Base-by-base conservation (phyloP, 345 rosid genomes). In the Murraya paniculata region DNA sequence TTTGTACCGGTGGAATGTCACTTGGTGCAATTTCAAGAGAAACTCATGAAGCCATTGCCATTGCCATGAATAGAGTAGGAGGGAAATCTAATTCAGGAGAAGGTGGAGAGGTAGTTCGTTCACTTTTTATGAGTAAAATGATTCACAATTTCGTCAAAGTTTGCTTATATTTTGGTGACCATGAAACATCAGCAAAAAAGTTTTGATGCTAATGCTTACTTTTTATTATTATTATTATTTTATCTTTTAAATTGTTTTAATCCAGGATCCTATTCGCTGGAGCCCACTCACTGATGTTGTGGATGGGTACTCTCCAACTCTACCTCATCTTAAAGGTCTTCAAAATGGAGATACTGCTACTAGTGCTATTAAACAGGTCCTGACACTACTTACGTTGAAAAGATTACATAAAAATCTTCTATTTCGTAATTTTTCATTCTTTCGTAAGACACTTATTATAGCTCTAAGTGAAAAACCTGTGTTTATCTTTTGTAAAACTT, bases 21-120 rank as follows among this genome's bases (percentile, higher is more conserved):
- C 98, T 96, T 48, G 99, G 99, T 79, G 99, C 99, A 77, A 96
- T 96, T 73, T 96, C 99, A 73, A 92, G 99, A 86, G 99, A 96
- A 84, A 96, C 99, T 82, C 99, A 96, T 79, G 99, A 96, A 87
- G 98, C 98, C 27, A 96, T 96, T 86, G 98, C 98, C 83, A 88
- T 94, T 87, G 99, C 98, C 55, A 96, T 94, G 99, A 96, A 96
- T 80, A 94, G 98, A 81, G 35, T 96, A 75, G 93, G 97, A 83
- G 99, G 99, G 18, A 96, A 89, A 86, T 96, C 98, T 65, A 96
- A 96, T 87, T 94, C 99, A 2, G 98, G 98, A 73, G 99, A 96
- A 91, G 99, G 99, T 77, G 99, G 99, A 64, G 99, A 95, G 98
- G 99, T 93, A 92, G 64, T 82, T 56, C 64, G 41, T 79, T 78